Conservation (phyloP, 768 basidiomycete species). For the Boletales sp. region DNA sequence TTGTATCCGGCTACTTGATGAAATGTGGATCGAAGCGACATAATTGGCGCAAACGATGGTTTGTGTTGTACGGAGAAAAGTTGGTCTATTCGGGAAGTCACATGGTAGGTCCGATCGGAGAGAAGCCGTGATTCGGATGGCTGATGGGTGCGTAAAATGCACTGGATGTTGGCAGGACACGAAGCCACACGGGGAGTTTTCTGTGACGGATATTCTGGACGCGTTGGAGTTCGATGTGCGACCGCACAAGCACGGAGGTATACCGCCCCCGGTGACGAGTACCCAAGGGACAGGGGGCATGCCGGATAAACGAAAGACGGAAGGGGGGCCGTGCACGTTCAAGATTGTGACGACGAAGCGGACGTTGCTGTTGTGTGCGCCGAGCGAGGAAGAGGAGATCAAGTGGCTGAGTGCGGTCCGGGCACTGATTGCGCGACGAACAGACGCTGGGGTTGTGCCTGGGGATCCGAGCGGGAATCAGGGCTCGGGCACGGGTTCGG, state of each 20-base stretch:
- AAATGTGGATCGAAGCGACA: conserved; percentile 92
- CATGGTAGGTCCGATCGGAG: conserved; percentile 65
- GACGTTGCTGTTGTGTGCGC: conserved; percentile 85
- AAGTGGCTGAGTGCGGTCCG: conserved; percentile 96
- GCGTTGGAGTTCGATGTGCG: conserved; percentile 84
- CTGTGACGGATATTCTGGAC: conserved; percentile 82
- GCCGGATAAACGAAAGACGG: conserved; percentile 36
- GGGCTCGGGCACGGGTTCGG: background rate
- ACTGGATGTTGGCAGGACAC: conserved; percentile 60
- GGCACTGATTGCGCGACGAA: conserved; percentile 79
- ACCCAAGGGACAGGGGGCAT: conserved; percentile 35
- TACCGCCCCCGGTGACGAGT: conserved; percentile 30
- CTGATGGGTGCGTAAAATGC: background rate
- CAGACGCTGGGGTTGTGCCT: conserved; percentile 47
- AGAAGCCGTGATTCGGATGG: background rate
- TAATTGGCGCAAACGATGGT: conserved; percentile 97
- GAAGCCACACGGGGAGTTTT: conserved; percentile 82
- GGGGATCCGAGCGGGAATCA: conserved; percentile 30
- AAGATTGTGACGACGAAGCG: conserved; percentile 96
- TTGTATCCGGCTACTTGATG: conserved; percentile 91
- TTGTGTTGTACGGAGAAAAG: conserved; percentile 85
- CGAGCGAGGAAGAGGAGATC: conserved; percentile 96
- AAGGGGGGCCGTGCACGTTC: conserved; percentile 65
- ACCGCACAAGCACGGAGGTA: conserved; percentile 42
- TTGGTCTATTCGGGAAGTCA: conserved; percentile 89